phyloP scores from a whole-genome alignment of 2,329 filamentous ascomycete genomes.

The Aspergillus sp. region DNA sequence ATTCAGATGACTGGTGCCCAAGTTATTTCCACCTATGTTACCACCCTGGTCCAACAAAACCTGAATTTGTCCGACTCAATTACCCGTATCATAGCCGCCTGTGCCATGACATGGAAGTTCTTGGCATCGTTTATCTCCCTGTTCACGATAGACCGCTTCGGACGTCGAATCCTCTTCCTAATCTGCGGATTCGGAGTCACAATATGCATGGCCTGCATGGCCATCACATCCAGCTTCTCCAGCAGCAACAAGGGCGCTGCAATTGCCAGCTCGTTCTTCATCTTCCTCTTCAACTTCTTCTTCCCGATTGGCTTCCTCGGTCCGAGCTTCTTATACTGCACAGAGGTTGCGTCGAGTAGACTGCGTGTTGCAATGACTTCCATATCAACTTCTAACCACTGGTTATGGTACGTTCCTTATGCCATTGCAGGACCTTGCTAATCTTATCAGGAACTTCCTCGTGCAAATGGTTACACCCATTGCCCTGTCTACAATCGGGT shows the following conservation, averaged over 20 bases:
- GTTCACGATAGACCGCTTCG: slow-evolving; percentile 11
- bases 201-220: slow-evolving; percentile 10
- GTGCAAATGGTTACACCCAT: slow-evolving; percentile 9
- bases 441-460: slow-evolving; percentile 2
- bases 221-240: slow-evolving; percentile 11
- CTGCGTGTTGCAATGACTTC: slow-evolving; percentile 1
- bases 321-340: slow-evolving; percentile 8
- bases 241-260: neutral
- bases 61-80: neutral
- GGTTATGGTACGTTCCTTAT: slow-evolving; percentile 6
- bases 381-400: slow-evolving; percentile 7
- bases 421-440: neutral
- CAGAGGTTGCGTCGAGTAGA: slow-evolving; percentile 5
- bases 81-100: slow-evolving; percentile 4
- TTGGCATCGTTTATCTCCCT: slow-evolving; percentile 8
- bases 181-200: slow-evolving; percentile 11
- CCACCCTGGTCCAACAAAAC: slow-evolving; percentile 9
- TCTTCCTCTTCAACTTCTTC: slow-evolving; percentile 10
- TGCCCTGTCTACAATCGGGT: slow-evolving; percentile 3
- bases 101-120: slow-evolving; percentile 15
- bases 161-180: slow-evolving; percentile 12
- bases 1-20: slow-evolving; percentile 35
- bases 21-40: slow-evolving; percentile 43
- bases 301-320: slow-evolving; percentile 6
- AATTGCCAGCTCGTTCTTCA: slow-evolving; percentile 1